A percentile compares a stretch with the other conserved stretches of the same genome.
These are phyloP conservation scores for Eucalyptus curtisii DNA, from an alignment of 345 rosid species.

Conservation along the genomic window DNA sequence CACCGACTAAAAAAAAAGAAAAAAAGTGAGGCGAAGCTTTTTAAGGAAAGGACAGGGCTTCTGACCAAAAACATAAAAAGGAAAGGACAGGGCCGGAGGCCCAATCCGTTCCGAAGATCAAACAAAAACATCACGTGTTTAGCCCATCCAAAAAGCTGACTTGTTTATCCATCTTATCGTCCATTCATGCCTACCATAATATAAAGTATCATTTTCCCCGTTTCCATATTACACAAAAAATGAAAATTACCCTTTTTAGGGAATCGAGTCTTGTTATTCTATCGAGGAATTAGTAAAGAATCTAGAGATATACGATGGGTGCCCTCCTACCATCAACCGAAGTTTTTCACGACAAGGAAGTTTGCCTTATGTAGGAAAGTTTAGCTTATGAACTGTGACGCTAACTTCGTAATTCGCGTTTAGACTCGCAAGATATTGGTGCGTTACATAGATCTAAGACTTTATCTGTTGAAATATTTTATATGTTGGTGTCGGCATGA, in stretches of 20 bases:
- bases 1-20: too few species aligned
- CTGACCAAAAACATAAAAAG: too few species aligned
- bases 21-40: background rate
- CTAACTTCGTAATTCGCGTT: background rate
- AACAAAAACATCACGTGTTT: background rate
- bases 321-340: background rate
- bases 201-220: background rate
- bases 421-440: background rate
- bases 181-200: background rate
- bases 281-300: background rate
- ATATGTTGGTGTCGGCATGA: background rate
- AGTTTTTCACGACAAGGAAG: background rate
- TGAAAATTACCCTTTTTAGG: background rate
- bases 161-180: background rate
- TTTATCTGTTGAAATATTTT: background rate
- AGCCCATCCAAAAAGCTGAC: background rate
- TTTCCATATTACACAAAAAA: background rate
- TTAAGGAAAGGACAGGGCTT: background rate
- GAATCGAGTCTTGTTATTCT: background rate
- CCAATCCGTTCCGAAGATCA: background rate
- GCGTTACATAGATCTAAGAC: background rate
- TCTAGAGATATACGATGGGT: background rate
- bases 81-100: background rate
- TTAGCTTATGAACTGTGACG: background rate
- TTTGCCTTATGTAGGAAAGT: background rate